These are phyloP conservation scores for Silene vulgaris DNA, from an alignment of 179 eudicot genomes.

Conservation along the genomic window DNA sequence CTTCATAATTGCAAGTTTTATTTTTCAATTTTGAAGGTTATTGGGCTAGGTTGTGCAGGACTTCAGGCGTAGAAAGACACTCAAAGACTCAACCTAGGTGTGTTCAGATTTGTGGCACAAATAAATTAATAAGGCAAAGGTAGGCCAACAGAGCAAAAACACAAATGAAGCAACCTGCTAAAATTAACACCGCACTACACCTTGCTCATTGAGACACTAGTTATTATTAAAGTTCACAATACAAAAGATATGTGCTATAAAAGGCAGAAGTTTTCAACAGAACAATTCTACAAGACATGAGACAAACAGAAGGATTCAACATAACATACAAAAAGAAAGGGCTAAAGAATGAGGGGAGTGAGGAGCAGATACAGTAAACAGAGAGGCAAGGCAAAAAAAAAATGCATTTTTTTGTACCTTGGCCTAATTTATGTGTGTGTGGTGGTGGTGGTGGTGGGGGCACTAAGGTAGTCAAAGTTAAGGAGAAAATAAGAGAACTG, in stretches of 20 bases:
- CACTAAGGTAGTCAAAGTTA: too few species aligned
- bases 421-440: too few species aligned
- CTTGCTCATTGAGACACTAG: not conserved
- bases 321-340: not conserved
- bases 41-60: not conserved
- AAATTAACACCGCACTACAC: not conserved
- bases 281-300: not conserved
- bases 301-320: not conserved
- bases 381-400: not conserved
- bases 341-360: not conserved
- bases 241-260: not conserved
- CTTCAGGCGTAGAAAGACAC: not conserved
- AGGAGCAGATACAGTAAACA: not conserved
- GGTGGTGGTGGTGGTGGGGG: too few species aligned
- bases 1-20: not conserved
- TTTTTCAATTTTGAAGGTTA: not conserved
- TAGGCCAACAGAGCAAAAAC: not conserved
- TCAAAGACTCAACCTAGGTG: not conserved
- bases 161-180: not conserved
- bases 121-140: constrained; percentile 4
- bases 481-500: too few species aligned
- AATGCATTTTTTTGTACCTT: not conserved
- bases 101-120: not conserved
- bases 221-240: not conserved
- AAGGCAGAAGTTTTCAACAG: not conserved